Evolutionary conservation across 2,329 filamentous ascomycete species (phyloP), one percentile per base, ranked within the genome.

Genomic region (Colletotrichum tanaceti): DNA sequence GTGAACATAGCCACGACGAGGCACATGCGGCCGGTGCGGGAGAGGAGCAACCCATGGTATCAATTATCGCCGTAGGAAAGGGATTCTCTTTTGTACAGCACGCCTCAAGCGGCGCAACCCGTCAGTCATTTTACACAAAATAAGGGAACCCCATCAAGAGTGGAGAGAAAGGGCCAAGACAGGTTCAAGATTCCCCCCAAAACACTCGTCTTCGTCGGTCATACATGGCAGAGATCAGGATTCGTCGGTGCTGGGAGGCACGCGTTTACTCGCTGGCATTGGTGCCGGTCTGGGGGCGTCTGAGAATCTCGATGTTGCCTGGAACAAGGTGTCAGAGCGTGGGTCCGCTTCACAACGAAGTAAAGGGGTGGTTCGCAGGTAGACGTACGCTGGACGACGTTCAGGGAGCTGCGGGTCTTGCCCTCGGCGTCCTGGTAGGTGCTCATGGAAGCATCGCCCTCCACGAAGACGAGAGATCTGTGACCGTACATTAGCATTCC

Each of bases 391-490:
- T 97, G 93, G 58, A 91, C 80, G 74, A 98, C 84, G 80, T 84
- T 94, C 75, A 98, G 78, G 58, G 82, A 77, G 63, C 80, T 87
- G 73, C 84, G 85, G 74, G 83, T 87, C 80, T 90, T 90, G 78
- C 93, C 93, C 54, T 96, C 91, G 65, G 83, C 78, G 73, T 91
- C 90, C 73, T 91, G 87, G 77, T 89, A 95, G 52, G 79, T 83
- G 73, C 82, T 85, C 82, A 95, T 89, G 72, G 82, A 83, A 70
- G 91, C 91, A 70, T 98, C 93, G 52, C 92, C 94, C 79, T 98
- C 95, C 58, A 98, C 84, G 76, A 89, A 93, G 71, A 99, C 85
- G 58, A 93, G 83, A 16, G 93, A 87, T 70, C 94, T 97, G 74
- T 16, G 50, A 7, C 62, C 60, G 54, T 18, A 58, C 58, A 62